Evolutionary conservation across 2,329 filamentous ascomycete genomes (phyloP).

Genomic region (Karstenula rhodostoma): DNA sequence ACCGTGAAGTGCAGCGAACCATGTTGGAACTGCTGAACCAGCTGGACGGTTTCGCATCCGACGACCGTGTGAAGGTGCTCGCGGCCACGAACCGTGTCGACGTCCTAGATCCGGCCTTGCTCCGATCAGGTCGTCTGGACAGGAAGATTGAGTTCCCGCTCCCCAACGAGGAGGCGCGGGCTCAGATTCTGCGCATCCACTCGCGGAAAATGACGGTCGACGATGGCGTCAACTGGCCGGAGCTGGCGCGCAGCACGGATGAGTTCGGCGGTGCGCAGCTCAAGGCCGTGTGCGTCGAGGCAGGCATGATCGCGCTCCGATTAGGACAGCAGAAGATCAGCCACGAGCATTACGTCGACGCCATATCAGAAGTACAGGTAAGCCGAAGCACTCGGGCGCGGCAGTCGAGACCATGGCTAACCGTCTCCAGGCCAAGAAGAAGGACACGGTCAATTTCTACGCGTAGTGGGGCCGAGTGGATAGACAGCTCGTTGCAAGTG

Average conservation of each 20-base stretch:
- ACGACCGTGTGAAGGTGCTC: conserved; percentile 95
- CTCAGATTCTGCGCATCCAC: conserved; percentile 97
- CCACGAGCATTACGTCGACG: conserved; percentile 98
- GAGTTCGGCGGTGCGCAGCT: conserved; percentile 98
- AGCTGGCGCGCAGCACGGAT: conserved; percentile 94
- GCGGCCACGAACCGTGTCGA: conserved; percentile 95
- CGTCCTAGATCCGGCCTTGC: conserved; percentile 87
- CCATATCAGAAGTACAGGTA: conserved; percentile 90
- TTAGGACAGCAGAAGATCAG: conserved; percentile 96
- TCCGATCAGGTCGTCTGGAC: conserved; percentile 91
- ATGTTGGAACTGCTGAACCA: conserved; percentile 99
- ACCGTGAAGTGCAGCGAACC: conserved; percentile 96
- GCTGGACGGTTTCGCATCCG: conserved; percentile 95
- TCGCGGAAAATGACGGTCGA: conserved; percentile 98
- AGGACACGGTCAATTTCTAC: conserved; percentile 69
- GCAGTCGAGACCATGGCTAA: conserved; percentile 6
- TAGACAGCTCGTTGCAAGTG: conserved; percentile 31
- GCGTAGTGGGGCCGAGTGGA: conserved; percentile 36
- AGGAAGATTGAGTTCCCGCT: conserved; percentile 98
- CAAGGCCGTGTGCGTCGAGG: conserved; percentile 98
- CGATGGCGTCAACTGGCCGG: conserved; percentile 91
- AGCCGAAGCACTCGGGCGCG: conserved; percentile 4
- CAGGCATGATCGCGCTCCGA: conserved; percentile 96
- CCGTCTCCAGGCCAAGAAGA: conserved; percentile 74
- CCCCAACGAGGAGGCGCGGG: conserved; percentile 95